Percentiles rank a stretch among this genome's conserved stretches.
These are phyloP conservation scores for Dimargaris xerosporica DNA, from an alignment of 192 early-diverging fungal genomes.

Conservation along the genomic window DNA sequence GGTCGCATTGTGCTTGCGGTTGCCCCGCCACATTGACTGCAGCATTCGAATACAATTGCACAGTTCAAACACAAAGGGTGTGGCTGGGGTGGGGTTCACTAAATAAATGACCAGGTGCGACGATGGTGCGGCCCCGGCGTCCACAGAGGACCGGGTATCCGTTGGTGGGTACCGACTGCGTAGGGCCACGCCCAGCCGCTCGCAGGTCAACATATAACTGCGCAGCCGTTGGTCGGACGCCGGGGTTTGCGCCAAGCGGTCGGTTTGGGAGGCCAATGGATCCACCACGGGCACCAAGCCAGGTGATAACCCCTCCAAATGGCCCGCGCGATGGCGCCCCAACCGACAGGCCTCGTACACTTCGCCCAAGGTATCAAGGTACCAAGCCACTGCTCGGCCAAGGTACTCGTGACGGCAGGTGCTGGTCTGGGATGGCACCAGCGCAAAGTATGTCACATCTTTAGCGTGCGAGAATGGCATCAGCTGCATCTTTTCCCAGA, in stretches of 20 bases:
- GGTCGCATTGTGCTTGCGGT: not conserved
- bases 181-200: conserved; percentile 5
- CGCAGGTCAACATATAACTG: conserved; percentile 6
- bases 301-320: not conserved
- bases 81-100: not conserved
- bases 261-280: not conserved
- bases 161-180: not conserved
- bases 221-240: not conserved
- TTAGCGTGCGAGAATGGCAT: not conserved
- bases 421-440: not conserved
- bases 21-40: conserved; percentile 6
- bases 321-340: conserved; percentile 1
- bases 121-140: not conserved
- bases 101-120: conserved; percentile 2
- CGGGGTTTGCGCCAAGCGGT: not conserved
- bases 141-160: not conserved
- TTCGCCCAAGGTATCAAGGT: not conserved
- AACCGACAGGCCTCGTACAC: conserved; percentile 8
- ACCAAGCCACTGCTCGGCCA: not conserved
- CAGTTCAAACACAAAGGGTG: conserved; percentile 1
- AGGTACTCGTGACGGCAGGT: not conserved
- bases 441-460: conserved; percentile 3
- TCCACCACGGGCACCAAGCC: conserved; percentile 7
- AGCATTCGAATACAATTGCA: conserved; percentile 12
- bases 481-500: conserved; percentile 12